Conservation (phyloP, 441 rosid genomes). For the Gossypium davidsonii region DNA sequence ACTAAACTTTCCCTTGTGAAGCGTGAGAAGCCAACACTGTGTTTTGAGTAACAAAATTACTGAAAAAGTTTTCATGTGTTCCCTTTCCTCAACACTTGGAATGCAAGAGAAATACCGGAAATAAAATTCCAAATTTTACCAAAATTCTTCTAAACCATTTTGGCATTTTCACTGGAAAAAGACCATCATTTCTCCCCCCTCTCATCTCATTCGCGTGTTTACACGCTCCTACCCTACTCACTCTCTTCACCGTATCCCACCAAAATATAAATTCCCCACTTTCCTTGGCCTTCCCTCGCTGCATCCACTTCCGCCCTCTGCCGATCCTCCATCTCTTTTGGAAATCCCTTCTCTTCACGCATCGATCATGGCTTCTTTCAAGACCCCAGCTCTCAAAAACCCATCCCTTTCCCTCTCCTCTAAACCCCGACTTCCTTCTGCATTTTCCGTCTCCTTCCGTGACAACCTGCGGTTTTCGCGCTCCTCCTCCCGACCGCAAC, state of each 20-base stretch:
- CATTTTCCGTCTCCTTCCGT: slow-evolving; percentile 26
- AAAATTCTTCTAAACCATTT: background rate
- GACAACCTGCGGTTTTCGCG: slow-evolving; percentile 15
- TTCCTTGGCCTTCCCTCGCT: slow-evolving; percentile 4
- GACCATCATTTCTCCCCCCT: background rate
- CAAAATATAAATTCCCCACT: slow-evolving; percentile 21
- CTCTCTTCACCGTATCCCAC: slow-evolving; percentile 9
- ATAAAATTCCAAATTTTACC: too few species aligned
- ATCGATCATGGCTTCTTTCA: slow-evolving; percentile 5
- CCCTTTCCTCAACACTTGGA: too few species aligned
- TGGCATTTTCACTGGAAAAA: background rate
- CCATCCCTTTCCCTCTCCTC: slow-evolving; percentile 35
- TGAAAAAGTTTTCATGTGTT: too few species aligned
- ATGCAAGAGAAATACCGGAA: too few species aligned
- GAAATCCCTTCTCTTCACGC: background rate
- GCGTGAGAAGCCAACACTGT: too few species aligned
- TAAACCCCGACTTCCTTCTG: slow-evolving; percentile 28
- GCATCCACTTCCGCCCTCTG: background rate
- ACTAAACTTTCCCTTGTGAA: too few species aligned
- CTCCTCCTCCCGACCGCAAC: slow-evolving; percentile 11
- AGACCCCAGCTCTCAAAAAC: background rate
- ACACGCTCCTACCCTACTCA: background rate
- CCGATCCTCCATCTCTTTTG: background rate
- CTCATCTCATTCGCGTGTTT: background rate
- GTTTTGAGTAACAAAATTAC: too few species aligned